These are phyloP conservation scores for Trametes villosa DNA, from an alignment of 768 basidiomycete species.

Conservation along the genomic window DNA sequence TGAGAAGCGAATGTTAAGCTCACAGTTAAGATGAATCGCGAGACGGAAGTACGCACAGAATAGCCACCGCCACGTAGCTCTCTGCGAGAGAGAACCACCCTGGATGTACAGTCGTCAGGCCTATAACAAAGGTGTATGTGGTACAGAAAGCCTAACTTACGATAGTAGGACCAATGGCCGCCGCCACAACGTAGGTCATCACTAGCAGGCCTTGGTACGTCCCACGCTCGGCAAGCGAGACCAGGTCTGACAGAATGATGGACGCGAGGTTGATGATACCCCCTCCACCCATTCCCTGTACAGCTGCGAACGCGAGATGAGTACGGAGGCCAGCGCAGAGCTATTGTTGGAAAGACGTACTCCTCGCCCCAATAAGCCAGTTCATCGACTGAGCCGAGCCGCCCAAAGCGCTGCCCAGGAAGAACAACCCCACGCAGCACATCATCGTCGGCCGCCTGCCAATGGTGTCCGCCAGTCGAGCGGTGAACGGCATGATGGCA, in stretches of 20 bases:
- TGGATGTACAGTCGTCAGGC: not conserved
- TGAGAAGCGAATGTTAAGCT: too few relatives aligned
- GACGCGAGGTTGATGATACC: constrained; percentile 26
- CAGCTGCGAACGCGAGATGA: constrained; percentile 25
- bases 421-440: constrained; percentile 37
- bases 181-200: constrained; percentile 14
- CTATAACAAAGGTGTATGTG: not conserved
- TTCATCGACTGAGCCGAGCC: constrained; percentile 45
- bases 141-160: not conserved
- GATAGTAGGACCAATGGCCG: constrained; percentile 33
- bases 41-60: constrained; percentile 10
- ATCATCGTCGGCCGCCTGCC: constrained; percentile 40
- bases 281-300: constrained; percentile 34
- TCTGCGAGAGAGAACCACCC: constrained; percentile 31
- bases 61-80: constrained; percentile 22
- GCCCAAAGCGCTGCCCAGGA: constrained; percentile 45
- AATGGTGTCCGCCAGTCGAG: constrained; percentile 27
- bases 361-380: constrained; percentile 43
- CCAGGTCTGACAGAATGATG: constrained; percentile 31
- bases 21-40: too few relatives aligned
- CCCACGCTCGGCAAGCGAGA: constrained; percentile 31
- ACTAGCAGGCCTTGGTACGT: constrained; percentile 35
- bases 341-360: not conserved
- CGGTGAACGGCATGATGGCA: constrained; percentile 38
- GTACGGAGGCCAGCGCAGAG: too few relatives aligned